A percentile compares a stretch with the other conserved stretches of the same genome.
These are phyloP conservation scores for Aspergillus cristatus DNA, from an alignment of 495 filamentous ascomycete genomes.

Conservation along the genomic window DNA sequence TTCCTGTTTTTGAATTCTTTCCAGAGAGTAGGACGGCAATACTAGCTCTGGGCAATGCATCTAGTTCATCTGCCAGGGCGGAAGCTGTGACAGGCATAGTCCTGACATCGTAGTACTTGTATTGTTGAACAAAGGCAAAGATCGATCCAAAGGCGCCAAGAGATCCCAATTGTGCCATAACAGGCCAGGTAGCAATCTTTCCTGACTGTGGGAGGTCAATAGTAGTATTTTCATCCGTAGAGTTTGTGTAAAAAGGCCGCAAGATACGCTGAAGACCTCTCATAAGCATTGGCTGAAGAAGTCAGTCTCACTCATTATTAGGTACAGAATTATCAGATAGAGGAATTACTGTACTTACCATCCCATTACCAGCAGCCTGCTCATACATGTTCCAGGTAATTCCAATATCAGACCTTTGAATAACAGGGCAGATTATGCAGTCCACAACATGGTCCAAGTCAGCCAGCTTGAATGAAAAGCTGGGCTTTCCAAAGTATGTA, in stretches of 20 bases:
- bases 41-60: constrained; percentile 1
- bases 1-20: constrained; percentile 1
- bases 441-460: constrained; percentile 11
- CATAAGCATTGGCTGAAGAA: background rate
- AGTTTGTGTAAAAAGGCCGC: background rate
- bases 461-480: background rate
- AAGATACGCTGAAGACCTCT: background rate
- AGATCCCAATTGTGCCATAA: background rate
- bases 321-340: background rate
- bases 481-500: constrained; percentile 5
- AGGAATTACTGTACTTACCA: background rate
- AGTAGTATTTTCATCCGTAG: background rate
- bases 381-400: background rate
- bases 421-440: constrained; percentile 6
- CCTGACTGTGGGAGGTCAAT: background rate
- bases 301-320: background rate
- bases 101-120: background rate
- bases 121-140: background rate
- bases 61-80: constrained; percentile 1
- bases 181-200: background rate
- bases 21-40: constrained; percentile 1
- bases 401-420: background rate
- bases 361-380: background rate
- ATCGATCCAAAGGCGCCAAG: background rate
- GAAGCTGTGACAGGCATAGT: background rate